Conservation (phyloP, 1,284 basidiomycete species). For the Cutaneotrichosporon mucoides region DNA sequence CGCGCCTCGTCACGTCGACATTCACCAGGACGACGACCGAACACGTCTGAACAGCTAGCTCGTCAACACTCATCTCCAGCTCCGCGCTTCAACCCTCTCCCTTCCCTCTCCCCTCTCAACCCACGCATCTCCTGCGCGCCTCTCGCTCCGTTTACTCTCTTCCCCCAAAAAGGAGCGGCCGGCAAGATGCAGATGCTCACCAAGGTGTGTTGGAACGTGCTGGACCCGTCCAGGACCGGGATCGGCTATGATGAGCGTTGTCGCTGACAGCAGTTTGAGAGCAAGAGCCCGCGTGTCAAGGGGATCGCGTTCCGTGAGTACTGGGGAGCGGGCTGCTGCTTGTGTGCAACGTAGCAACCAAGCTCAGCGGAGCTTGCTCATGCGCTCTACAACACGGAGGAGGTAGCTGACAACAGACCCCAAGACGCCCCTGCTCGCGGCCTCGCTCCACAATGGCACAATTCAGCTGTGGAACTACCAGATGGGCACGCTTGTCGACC, state of each 20-base stretch:
- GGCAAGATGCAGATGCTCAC: slow-evolving; percentile 58
- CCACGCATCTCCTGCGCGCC: no score
- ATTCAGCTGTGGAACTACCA: slow-evolving; percentile 99
- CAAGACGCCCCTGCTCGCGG: slow-evolving; percentile 86
- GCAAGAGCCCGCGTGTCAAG: slow-evolving; percentile 98
- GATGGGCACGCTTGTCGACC: slow-evolving; percentile 96
- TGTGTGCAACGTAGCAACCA: no score
- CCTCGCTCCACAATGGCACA: slow-evolving; percentile 94
- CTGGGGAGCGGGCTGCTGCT: background rate
- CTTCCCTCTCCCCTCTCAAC: no score
- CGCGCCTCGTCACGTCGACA: slow-evolving; percentile 17
- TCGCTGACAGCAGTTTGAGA: slow-evolving; percentile 68
- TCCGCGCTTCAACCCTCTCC: background rate
- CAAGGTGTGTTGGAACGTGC: slow-evolving; percentile 53
- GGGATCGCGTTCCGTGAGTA: slow-evolving; percentile 63
- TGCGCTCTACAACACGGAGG: no score
- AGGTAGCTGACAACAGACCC: slow-evolving; percentile 55
- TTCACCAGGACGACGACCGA: background rate
- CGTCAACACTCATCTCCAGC: no score
- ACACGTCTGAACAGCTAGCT: no score
- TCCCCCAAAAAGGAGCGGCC: slow-evolving; percentile 10
- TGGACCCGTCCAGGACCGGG: no score
- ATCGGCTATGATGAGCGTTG: no score
- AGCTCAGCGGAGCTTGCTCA: no score
- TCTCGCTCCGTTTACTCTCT: background rate